Base-by-base conservation (phyloP, 306 rosid species). In the Dalbergia oliveri region DNA sequence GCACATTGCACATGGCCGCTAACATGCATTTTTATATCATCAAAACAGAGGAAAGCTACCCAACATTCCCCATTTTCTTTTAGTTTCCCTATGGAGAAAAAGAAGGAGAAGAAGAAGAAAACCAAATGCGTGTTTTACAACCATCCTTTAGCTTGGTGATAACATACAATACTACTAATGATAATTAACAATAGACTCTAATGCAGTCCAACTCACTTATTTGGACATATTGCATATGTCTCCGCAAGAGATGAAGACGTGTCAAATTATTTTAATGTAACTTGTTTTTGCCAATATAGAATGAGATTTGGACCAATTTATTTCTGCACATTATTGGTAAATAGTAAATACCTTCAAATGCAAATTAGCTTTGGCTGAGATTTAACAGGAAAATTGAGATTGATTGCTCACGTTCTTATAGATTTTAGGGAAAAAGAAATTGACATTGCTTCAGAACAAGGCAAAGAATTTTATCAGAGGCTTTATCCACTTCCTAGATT, bases 201-300 rank as follows among this genome's bases (percentile, higher is more conserved):
- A 51, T 62, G 61, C 61, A 26, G 12, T 56, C 68, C 69, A 82
- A 77, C 82, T 64, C 82, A 71, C 53, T 31, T 9, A 31, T 83
- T 69, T 56, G 23, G 64, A 35, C 86, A 65, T 26, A 26, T 61
- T 65, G 26, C 75, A 65, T 72, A 65, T 72, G 80, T 72, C 65
- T 83, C 11, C 62, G 58, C 71, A 72, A 56, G 66, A 59, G 57
- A 47, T 16, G 41, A 70, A 66, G 4, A 23, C 57, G 21, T 1
- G 14, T 53, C 11, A 47, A 45, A 75, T 47, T n/a, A 31, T 75
- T 75, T 61, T 41, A 50, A 69, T 9, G 75, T 69, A 59, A 64
- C 13, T 14, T n/a, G 60, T 69, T 12, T 26, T 53, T 8, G 56
- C 51, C 9, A 19, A 72, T 71, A 50, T 6, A 14, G 16, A 49